These are phyloP conservation scores for Pseudoscleropodium purum DNA, from an alignment of 225 moss, liverwort and hornwort genomes.

Conservation along the genomic window DNA sequence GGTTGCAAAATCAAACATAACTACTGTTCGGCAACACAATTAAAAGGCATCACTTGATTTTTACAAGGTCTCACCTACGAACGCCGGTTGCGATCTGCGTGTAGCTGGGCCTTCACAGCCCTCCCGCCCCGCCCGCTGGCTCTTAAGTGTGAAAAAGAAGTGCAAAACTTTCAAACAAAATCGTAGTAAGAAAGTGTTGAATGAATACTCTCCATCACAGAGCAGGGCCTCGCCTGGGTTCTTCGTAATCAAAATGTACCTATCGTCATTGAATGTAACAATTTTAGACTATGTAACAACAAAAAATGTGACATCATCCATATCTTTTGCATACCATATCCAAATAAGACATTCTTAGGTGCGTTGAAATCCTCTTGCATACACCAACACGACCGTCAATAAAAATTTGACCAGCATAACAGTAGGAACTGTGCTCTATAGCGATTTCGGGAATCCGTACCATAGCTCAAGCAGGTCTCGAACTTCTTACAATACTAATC, in stretches of 20 bases:
- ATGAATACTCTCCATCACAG: background rate
- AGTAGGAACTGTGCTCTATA: background rate
- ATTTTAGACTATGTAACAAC: background rate
- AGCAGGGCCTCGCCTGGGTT: background rate
- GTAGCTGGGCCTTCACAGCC: background rate
- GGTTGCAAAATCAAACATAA: background rate
- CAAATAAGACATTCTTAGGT: background rate
- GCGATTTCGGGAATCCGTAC: background rate
- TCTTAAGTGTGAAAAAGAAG: background rate
- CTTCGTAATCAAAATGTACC: background rate
- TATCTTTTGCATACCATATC: background rate
- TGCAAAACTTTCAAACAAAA: background rate
- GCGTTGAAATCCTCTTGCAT: background rate
- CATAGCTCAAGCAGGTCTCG: background rate
- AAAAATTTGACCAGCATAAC: background rate
- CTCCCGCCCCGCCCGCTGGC: background rate
- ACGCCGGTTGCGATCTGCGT: background rate
- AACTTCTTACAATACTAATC: background rate
- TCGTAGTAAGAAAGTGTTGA: background rate
- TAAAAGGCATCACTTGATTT: background rate
- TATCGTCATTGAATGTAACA: background rate
- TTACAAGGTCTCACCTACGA: background rate
- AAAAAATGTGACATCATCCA: background rate
- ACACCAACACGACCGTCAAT: background rate
- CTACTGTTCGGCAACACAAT: background rate